Evolutionary conservation across 805 yeast species (phyloP).

Genomic region (Grigorovia jiainica): DNA sequence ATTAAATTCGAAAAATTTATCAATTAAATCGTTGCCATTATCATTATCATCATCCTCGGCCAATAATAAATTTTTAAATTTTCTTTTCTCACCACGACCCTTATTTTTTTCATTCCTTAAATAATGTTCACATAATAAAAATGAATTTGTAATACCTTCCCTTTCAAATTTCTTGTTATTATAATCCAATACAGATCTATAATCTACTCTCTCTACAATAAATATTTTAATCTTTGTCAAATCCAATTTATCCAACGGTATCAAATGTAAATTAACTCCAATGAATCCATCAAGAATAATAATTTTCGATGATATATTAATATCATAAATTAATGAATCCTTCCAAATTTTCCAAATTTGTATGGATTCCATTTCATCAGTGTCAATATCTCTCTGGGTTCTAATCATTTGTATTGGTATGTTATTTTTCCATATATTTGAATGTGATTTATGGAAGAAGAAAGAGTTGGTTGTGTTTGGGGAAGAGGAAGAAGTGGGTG

Average conservation of each 20-base stretch:
- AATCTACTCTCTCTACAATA: conserved; percentile 80
- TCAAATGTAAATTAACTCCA: conserved; percentile 73
- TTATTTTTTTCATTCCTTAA: conserved; percentile 22
- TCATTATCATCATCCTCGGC: conserved; percentile 27
- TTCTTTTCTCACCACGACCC: conserved; percentile 21
- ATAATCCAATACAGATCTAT: conserved; percentile 43
- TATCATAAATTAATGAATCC: conserved; percentile 77
- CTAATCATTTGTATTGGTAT: conserved; percentile 56
- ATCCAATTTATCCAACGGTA: conserved; percentile 77
- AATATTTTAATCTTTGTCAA: conserved; percentile 77
- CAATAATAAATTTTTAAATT: conserved; percentile 29
- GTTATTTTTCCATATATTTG: background rate
- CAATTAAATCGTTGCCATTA: conserved; percentile 31
- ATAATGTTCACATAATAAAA: conserved; percentile 60
- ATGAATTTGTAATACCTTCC: conserved; percentile 77
- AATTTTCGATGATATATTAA: conserved; percentile 78
- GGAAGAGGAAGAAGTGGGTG: background rate
- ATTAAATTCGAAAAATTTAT: conserved; percentile 75
- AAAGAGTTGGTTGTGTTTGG: background rate
- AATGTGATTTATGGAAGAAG: background rate
- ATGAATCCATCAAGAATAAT: conserved; percentile 71
- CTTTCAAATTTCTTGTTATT: conserved; percentile 77
- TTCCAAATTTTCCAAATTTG: conserved; percentile 88
- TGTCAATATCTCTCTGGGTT: conserved; percentile 61
- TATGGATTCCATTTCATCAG: conserved; percentile 88